Conservation (phyloP, 2,329 filamentous ascomycete species). For the Aspergillus viridinutans region DNA sequence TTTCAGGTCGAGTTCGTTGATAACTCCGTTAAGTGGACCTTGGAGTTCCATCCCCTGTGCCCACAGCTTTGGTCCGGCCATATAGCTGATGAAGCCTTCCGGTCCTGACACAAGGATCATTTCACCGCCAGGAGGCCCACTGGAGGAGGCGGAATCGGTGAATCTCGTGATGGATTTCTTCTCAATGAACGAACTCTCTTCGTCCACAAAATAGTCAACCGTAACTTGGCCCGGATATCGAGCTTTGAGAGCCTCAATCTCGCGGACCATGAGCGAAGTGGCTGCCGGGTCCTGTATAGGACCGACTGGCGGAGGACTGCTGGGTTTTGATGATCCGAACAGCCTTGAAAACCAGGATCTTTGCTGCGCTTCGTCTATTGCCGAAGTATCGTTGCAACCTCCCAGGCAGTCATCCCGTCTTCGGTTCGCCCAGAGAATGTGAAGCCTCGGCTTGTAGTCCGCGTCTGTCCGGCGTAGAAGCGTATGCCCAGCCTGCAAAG, state of each 20-base stretch:
- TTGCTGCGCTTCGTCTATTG: conserved; percentile 7
- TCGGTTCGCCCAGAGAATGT: conserved; percentile 80
- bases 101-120: conserved; percentile 85
- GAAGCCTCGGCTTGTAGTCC: conserved; percentile 47
- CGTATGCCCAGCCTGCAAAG: conserved; percentile 70
- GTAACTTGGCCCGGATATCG: conserved; percentile 54
- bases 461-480: conserved; percentile 41
- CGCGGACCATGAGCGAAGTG: conserved; percentile 49
- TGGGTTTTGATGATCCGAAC: conserved; percentile 17
- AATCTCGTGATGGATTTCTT: conserved; percentile 45
- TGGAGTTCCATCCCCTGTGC: conserved; percentile 67
- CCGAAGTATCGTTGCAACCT: conserved; percentile 50
- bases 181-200: conserved; percentile 67
- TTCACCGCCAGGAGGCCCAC: conserved; percentile 28
- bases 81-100: conserved; percentile 78
- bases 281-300: conserved; percentile 6
- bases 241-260: conserved; percentile 60
- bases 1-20: conserved; percentile 56
- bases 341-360: conserved; percentile 30
- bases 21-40: conserved; percentile 66
- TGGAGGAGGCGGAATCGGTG: conserved; percentile 20
- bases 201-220: conserved; percentile 77
- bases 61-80: conserved; percentile 78
- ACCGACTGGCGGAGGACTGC: neutral
- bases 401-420: conserved; percentile 61